Evolutionary conservation across 805 yeast genomes (phyloP).

Genomic region (Kodamaea restingae): DNA sequence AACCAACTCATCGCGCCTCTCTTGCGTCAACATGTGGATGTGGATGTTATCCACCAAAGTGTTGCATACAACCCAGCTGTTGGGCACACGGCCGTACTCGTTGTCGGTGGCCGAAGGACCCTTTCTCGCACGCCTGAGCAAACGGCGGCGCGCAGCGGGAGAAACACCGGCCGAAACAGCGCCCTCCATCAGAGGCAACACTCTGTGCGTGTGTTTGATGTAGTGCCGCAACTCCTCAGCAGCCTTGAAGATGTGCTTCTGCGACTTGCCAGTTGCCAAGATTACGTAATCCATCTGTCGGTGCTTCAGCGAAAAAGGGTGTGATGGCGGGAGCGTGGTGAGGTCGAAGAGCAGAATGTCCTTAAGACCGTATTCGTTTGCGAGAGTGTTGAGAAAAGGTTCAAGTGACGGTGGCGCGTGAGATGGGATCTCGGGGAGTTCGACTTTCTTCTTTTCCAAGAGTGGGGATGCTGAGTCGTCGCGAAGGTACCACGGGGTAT

Average conservation of each 20-base stretch:
- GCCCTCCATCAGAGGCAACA: conserved; percentile 64
- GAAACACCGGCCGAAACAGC: conserved; percentile 53
- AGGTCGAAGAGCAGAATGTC: conserved; percentile 66
- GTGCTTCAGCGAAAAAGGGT: conserved; percentile 26
- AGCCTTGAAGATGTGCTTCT: conserved; percentile 71
- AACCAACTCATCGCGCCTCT: conserved; percentile 63
- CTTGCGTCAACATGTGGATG: conserved; percentile 69
- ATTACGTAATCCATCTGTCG: conserved; percentile 39
- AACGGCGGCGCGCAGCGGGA: conserved; percentile 34
- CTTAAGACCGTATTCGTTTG: conserved; percentile 59
- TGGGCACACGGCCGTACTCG: conserved; percentile 54
- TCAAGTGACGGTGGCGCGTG: conserved; percentile 52
- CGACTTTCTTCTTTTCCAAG: conserved; percentile 17
- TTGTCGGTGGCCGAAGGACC: conserved; percentile 49
- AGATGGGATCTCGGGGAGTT: conserved; percentile 57
- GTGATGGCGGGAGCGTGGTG: conserved; percentile 32
- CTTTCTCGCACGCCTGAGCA: conserved; percentile 51
- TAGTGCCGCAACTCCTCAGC: conserved; percentile 52
- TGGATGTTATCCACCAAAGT: conserved; percentile 57
- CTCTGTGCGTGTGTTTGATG: conserved; percentile 46
- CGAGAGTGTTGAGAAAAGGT: conserved; percentile 44
- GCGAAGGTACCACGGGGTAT: conserved; percentile 60
- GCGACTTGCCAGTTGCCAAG: conserved; percentile 71
- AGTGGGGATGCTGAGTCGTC: conserved; percentile 34
- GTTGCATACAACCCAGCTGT: conserved; percentile 83